Evolutionary conservation across 2,329 filamentous ascomycete species (phyloP).

Genomic region (Rutstroemia sydowiana): DNA sequence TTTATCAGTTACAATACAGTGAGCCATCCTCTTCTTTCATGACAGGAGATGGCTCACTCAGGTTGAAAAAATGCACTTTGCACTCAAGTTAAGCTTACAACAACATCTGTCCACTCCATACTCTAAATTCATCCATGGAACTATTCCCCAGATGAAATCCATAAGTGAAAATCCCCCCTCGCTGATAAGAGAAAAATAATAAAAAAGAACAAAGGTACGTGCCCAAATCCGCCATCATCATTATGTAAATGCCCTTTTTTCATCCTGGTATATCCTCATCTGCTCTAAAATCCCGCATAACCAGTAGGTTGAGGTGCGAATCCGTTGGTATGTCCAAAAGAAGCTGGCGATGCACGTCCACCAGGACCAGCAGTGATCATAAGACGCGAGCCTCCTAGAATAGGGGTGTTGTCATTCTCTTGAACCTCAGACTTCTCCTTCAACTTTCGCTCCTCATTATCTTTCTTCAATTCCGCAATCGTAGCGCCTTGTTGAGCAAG

Average conservation of each 20-base stretch:
- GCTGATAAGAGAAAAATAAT: constrained; percentile 15
- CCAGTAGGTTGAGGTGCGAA: constrained; percentile 85
- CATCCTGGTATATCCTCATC: constrained; percentile 2
- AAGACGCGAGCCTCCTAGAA: constrained; percentile 78
- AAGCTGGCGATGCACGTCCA: constrained; percentile 45
- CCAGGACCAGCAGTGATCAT: constrained; percentile 91
- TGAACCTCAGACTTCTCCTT: constrained; percentile 67
- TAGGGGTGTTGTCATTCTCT: constrained; percentile 88
- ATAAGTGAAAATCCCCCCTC: constrained; percentile 11
- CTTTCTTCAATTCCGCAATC: constrained; percentile 77
- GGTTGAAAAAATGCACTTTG: background rate
- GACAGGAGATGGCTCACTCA: too few relatives aligned
- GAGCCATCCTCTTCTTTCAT: background rate
- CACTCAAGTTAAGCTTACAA: too few relatives aligned
- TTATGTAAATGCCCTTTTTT: constrained; percentile 24
- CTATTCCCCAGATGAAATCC: constrained; percentile 20
- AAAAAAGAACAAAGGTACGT: constrained; percentile 20
- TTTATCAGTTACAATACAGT: constrained; percentile 28
- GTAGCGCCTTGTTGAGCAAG: constrained; percentile 84
- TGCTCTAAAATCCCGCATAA: constrained; percentile 47
- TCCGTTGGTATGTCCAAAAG: constrained; percentile 76
- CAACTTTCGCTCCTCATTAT: constrained; percentile 89
- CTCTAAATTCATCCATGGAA: constrained; percentile 18
- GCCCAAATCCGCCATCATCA: constrained; percentile 22
- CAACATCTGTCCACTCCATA: background rate